Conservation (phyloP, 257 asterid species). For the Primulina tabacum region DNA sequence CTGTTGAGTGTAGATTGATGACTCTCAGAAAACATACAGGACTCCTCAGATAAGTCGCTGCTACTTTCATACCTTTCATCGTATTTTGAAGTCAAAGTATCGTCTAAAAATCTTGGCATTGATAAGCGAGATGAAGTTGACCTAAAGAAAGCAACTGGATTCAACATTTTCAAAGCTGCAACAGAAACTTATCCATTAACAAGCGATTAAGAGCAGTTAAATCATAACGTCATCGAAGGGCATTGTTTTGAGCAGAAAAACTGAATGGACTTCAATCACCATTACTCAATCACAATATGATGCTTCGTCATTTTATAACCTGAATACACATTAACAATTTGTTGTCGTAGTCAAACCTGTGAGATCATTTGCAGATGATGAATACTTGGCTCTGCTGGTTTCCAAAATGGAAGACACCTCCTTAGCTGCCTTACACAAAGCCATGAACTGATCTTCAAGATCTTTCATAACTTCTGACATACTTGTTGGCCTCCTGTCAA, state of each 20-base stretch:
- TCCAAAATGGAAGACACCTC: slow-evolving; percentile 75
- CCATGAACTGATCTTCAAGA: slow-evolving; percentile 73
- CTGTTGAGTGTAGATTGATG: slow-evolving; percentile 91
- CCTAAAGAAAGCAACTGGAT: slow-evolving; percentile 78
- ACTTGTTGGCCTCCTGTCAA: slow-evolving; percentile 78
- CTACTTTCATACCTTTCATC: slow-evolving; percentile 63
- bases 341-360: slow-evolving; percentile 43
- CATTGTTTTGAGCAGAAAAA: background rate
- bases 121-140: slow-evolving; percentile 83
- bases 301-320: background rate
- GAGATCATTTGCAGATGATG: slow-evolving; percentile 56
- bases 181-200: slow-evolving; percentile 13
- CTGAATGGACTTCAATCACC: background rate
- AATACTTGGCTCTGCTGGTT: slow-evolving; percentile 67
- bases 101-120: slow-evolving; percentile 59
- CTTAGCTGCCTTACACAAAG: slow-evolving; percentile 69
- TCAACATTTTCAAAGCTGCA: slow-evolving; percentile 84
- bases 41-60: slow-evolving; percentile 66
- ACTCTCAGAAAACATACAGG: slow-evolving; percentile 53
- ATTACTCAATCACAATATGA: background rate
- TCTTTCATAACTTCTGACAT: slow-evolving; percentile 90
- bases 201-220: slow-evolving; percentile 17
- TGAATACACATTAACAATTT: background rate
- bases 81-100: slow-evolving; percentile 51
- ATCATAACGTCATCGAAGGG: background rate